Evolutionary conservation across 1,284 basidiomycete species (phyloP), one percentile per base, ranked within the genome.

Genomic region (Cutaneotrichosporon sp.): DNA sequence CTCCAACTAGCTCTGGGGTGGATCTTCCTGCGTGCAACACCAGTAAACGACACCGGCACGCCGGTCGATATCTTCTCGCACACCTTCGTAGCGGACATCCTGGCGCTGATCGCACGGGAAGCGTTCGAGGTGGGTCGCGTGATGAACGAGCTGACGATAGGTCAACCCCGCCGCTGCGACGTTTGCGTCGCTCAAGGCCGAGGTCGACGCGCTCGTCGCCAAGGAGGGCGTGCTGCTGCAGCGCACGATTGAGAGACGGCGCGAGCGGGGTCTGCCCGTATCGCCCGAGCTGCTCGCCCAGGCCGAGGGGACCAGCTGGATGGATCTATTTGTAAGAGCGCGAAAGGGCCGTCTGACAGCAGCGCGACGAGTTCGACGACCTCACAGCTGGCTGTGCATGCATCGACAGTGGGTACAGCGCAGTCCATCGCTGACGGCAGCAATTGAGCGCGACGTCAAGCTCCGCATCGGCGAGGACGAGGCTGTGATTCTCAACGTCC

Each of bases 1-100:
- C 64, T 71, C 10, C 59, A 67, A 44, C 51, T 71, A 0, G 68
- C 71, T 9, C 56, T 71, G 20, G 64, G 59, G 0, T 66, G 62
- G 61, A 43, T 72, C 2, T 54, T 67, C 38, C 52, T 69, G 5
- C 34, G 44, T n/a, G 52, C 39, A 3, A 54, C 55, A 17, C 59
- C 59, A 10, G n/a, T 45, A 11, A 31, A 16, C 34, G 54, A 60
- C 8, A 48, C 60, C 24, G 54, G 61, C 22, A 57, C 57, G 33
- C 61, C 63, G 10, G 24, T 62, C 11, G 53, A 53, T 16, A 19
- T 65, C 16, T 68, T 64, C 50, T 67, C 66, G 29, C 37, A 49
- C 11, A 37, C 54, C 0, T 73, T 73, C 54, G 59, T 60, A 3
- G 49, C 65, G 7, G 44, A 59, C 7, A 59, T 71, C 16, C 57